phyloP scores from a whole-genome alignment of 78 protist genomes.

The Polysphondylium violaceum region DNA sequence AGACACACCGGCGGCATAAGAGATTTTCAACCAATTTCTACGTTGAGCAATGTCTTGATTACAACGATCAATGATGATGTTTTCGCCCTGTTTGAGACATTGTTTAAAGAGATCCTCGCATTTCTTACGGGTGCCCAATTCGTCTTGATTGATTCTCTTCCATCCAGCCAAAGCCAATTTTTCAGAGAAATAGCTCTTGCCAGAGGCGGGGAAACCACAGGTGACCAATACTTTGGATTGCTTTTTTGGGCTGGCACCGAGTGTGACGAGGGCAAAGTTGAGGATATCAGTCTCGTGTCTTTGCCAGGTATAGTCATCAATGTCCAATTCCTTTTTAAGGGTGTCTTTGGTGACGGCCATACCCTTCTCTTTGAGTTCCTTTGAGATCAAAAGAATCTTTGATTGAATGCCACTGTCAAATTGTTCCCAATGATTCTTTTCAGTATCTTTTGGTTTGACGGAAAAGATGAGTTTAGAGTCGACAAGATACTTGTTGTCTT shows the following conservation, averaged over 20 bases:
- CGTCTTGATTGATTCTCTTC: conserved; percentile 71
- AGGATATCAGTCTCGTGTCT: conserved; percentile 26
- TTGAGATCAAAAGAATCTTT: conserved; percentile 1
- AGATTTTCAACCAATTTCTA: conserved; percentile 40
- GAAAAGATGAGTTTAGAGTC: conserved; percentile 8
- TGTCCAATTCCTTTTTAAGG: not conserved
- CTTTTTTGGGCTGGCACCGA: not conserved
- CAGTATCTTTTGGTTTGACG: conserved; percentile 44
- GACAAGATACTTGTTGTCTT: not conserved
- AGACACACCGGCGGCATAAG: not conserved
- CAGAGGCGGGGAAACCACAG: conserved; percentile 60
- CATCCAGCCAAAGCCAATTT: not conserved
- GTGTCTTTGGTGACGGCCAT: conserved; percentile 22
- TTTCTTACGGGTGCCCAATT: conserved; percentile 55
- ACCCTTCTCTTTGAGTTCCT: conserved; percentile 25
- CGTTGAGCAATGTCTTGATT: conserved; percentile 52
- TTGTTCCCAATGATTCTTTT: conserved; percentile 66
- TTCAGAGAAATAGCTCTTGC: conserved; percentile 51
- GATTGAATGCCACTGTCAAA: conserved; percentile 44
- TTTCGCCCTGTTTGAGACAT: conserved; percentile 18
- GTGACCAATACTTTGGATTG: conserved; percentile 10
- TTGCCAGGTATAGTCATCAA: conserved; percentile 32
- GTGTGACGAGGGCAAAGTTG: conserved; percentile 12
- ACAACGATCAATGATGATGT: conserved; percentile 45
- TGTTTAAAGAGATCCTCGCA: conserved; percentile 30